Percentiles rank a stretch among this genome's conserved stretches.
These are phyloP conservation scores for Mariannaea sp. DNA, from an alignment of 2,329 filamentous ascomycete species.

Conservation along the genomic window DNA sequence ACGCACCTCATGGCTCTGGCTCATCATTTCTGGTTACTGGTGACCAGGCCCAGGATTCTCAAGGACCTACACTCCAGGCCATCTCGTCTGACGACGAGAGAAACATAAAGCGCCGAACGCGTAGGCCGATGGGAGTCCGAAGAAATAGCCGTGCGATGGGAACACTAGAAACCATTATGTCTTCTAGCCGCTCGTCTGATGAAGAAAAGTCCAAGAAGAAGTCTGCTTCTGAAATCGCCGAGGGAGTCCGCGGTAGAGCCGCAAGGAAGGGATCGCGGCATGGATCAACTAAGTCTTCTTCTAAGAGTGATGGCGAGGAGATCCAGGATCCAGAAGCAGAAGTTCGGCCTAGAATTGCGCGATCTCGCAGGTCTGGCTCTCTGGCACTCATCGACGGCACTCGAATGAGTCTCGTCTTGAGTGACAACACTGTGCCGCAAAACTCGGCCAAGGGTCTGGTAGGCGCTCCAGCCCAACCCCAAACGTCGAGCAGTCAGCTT, in stretches of 20 bases:
- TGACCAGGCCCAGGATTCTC: constrained; percentile 40
- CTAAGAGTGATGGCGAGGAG: constrained; percentile 38
- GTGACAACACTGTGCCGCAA: constrained; percentile 40
- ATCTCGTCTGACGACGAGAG: constrained; percentile 63
- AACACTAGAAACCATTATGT: constrained; percentile 70
- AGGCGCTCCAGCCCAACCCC: constrained; percentile 60
- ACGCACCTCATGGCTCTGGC: constrained; percentile 65
- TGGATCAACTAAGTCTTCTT: constrained; percentile 41
- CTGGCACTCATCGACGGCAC: constrained; percentile 46
- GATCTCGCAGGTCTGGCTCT: constrained; percentile 40
- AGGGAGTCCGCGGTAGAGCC: constrained; percentile 57
- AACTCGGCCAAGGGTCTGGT: constrained; percentile 51
- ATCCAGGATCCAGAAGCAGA: constrained; percentile 30
- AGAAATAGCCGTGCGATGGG: constrained; percentile 62
- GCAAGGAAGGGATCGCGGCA: constrained; percentile 44
- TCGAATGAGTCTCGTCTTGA: constrained; percentile 39
- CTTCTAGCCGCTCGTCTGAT: constrained; percentile 66
- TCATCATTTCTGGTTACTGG: constrained; percentile 48
- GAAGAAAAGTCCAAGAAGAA: constrained; percentile 66
- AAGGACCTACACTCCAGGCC: constrained; percentile 61
- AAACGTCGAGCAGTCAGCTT: constrained; percentile 58
- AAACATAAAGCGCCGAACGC: constrained; percentile 44
- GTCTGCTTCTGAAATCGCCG: constrained; percentile 60
- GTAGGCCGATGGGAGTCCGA: constrained; percentile 48
- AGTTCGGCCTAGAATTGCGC: constrained; percentile 25